Conservation (phyloP, 2,329 filamentous ascomycete species). For the Verticillium dahliae region DNA sequence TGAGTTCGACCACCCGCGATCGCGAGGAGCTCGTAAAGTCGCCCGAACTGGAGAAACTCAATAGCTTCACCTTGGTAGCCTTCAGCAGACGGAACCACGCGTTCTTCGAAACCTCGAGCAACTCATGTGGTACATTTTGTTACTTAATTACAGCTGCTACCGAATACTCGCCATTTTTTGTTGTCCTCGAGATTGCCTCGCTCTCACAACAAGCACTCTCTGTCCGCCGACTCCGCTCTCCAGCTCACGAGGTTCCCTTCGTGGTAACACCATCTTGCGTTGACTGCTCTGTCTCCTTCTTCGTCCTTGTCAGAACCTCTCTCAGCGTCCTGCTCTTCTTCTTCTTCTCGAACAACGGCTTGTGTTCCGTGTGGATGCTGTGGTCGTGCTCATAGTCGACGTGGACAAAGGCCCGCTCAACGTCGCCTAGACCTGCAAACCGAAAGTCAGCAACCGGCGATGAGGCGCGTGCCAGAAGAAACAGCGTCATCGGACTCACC, state of each 20-base stretch:
- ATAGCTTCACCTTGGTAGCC: no score
- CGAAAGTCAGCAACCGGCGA: constrained; percentile 2
- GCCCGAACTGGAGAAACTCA: no score
- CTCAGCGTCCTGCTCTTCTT: constrained; percentile 21
- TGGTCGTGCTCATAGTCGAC: constrained; percentile 37
- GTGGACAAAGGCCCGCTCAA: constrained; percentile 39
- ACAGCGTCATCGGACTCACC: constrained; percentile 19
- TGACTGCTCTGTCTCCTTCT: constrained; percentile 8
- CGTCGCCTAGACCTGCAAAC: constrained; percentile 22
- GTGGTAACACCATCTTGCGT: background rate
- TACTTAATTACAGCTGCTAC: background rate
- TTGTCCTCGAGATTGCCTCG: constrained; percentile 1
- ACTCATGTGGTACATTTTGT: background rate
- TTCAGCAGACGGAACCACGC: no score
- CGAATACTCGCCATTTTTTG: background rate
- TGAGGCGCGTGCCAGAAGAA: background rate
- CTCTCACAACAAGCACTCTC: background rate
- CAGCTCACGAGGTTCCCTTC: background rate
- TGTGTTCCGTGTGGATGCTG: constrained; percentile 33
- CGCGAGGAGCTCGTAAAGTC: no score
- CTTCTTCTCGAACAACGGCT: constrained; percentile 30
- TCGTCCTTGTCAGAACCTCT: constrained; percentile 20
- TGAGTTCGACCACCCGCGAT: no score
- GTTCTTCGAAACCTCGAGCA: no score
- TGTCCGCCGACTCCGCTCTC: background rate